Evolutionary conservation across 352 stramenopile genomes (phyloP).

Genomic region (Phytophthora uliginosa): DNA sequence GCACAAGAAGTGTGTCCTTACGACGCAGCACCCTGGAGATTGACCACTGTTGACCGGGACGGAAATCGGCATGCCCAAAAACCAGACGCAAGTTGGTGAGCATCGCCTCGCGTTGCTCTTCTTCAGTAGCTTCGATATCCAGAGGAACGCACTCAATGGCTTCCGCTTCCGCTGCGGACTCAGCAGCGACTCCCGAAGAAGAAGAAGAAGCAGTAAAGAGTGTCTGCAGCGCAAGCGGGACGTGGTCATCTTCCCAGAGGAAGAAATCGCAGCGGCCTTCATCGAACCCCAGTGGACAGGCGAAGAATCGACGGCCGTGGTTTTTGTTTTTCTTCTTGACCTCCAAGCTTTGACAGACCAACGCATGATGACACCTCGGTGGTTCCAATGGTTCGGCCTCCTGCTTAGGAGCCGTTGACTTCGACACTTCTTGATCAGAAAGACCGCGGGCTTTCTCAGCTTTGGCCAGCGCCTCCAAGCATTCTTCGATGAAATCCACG

Average conservation of each 20-base stretch:
- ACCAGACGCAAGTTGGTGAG: constrained; percentile 84
- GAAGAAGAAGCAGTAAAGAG: constrained; percentile 48
- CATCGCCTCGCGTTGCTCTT: constrained; percentile 57
- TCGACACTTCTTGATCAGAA: constrained; percentile 4
- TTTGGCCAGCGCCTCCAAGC: constrained; percentile 63
- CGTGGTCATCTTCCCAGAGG: constrained; percentile 85
- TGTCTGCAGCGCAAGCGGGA: constrained; percentile 64
- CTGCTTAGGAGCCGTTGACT: not conserved
- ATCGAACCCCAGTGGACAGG: constrained; percentile 73
- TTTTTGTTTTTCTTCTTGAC: constrained; percentile 93
- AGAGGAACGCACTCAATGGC: constrained; percentile 60
- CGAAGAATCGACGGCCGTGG: constrained; percentile 76
- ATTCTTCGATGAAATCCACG: constrained; percentile 87
- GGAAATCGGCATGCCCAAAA: constrained; percentile 88
- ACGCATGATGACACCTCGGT: constrained; percentile 76
- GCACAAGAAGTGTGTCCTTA: constrained; percentile 91
- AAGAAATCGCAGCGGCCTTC: constrained; percentile 90
- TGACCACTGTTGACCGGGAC: constrained; percentile 85
- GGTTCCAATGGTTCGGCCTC: constrained; percentile 33
- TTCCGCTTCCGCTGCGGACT: constrained; percentile 34
- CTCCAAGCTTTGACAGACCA: constrained; percentile 63
- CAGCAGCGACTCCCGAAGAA: not conserved
- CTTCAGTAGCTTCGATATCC: constrained; percentile 55
- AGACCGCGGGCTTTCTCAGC: constrained; percentile 35
- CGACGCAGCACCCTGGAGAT: constrained; percentile 78